Conservation (phyloP, 106 monocot species). For the Cymbidium sinense region DNA sequence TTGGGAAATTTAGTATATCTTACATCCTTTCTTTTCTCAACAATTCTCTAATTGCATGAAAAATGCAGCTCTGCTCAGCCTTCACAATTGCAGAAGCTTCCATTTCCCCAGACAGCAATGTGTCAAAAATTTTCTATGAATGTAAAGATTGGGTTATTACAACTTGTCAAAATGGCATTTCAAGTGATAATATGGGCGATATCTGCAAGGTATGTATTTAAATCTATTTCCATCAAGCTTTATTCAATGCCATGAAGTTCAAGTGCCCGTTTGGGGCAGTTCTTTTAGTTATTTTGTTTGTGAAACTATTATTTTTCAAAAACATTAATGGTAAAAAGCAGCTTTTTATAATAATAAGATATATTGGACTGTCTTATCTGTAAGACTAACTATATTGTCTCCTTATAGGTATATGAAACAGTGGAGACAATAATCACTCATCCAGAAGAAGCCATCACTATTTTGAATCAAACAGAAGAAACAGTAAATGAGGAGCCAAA, state of each 20-base stretch:
- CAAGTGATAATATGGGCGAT: conserved; percentile 49
- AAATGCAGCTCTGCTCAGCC: conserved; percentile 54
- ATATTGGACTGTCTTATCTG: not conserved
- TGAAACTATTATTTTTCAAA: no score
- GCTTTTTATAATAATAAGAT: no score
- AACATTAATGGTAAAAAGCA: no score
- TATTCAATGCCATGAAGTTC: no score
- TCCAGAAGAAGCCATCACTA: conserved; percentile 57
- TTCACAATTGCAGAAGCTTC: conserved; percentile 55
- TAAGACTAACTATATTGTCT: not conserved
- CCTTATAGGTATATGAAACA: conserved; percentile 75
- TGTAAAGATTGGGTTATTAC: conserved; percentile 65
- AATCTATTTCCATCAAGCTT: no score
- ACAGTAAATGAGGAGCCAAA: conserved; percentile 28
- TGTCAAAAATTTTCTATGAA: conserved; percentile 54
- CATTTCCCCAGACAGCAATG: conserved; percentile 26
- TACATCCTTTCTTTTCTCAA: not conserved
- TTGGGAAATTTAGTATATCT: not conserved
- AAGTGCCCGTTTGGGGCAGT: no score
- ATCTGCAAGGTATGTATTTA: conserved; percentile 64
- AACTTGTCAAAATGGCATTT: conserved; percentile 36
- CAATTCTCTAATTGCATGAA: not conserved
- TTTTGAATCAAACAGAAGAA: conserved; percentile 35
- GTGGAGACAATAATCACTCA: conserved; percentile 48
- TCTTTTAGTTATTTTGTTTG: no score